Base-by-base conservation (phyloP, 352 stramenopile genomes). In the Phytophthora megakarya region DNA sequence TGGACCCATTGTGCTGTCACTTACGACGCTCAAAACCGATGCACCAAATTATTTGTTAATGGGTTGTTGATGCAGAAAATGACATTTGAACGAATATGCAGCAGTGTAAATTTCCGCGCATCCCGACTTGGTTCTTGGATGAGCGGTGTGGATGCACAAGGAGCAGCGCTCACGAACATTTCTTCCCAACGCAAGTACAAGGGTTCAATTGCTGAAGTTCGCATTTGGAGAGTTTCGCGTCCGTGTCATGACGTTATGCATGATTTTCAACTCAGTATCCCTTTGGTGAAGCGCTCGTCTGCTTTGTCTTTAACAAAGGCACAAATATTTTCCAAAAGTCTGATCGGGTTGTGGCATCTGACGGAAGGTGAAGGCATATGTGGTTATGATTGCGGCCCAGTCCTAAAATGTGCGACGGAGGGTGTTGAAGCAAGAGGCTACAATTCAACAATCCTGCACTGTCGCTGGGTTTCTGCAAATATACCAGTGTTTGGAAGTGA, bases 111-210 rank as follows among this genome's bases (percentile, higher is more conserved):
- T 0, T 84, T 93, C 30, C 78, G 81, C 23, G 57, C 72, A 47
- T 78, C 76, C 5, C 70, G 85, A 37, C 67, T 94, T 11, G 87
- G 87, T 6, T 92, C 85, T 28, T 96, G 85, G 87, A 75, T 90
- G 56, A 81, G 71, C 42, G 75, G 82, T 28, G 43, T 74, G 7
- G 73, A 83, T 33, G 58, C 70, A 16, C 74, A 86, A 42, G 58
- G 73, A 9, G 66, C 61, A 5, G 56, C 73, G 5, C 44, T 77
- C 12, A 68, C 67, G 5, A 79, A 62, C 18, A 49, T 65, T 1
- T 65, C 60, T 15, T 70, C 76, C 0, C 80, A 94, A 59, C 82
- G 81, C 12, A 75, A 71, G 11, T 96, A 88, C 39, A 90, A 89
- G 39, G 87, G 87, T 11, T 83, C 73, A 1, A 84, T 96, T 12